phyloP scores from a whole-genome alignment of 441 rosid genomes.

The Gossypium gossypioides region DNA sequence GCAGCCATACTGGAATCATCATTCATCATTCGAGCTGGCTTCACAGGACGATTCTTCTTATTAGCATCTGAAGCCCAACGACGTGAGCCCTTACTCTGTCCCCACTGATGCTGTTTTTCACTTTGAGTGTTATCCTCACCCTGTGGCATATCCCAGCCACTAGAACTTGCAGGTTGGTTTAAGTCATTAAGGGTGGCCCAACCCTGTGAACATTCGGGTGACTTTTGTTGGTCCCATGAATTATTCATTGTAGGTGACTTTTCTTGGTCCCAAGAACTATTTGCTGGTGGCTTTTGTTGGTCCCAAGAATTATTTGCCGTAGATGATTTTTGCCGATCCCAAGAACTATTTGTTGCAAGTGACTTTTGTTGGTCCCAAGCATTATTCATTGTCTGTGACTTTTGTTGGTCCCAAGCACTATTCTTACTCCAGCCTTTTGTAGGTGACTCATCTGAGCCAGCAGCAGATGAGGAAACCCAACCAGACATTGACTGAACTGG shows the following conservation, averaged over 20 bases:
- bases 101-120: slow-evolving; percentile 33
- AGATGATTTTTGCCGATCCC: neutral
- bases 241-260: neutral
- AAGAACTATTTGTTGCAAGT: neutral
- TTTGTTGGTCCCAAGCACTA: neutral
- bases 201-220: neutral
- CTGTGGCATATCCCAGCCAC: slow-evolving; percentile 22
- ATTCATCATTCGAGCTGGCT: slow-evolving; percentile 27
- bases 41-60: slow-evolving; percentile 42
- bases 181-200: slow-evolving; percentile 7
- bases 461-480: slow-evolving; percentile 4
- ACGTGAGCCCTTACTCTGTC: slow-evolving; percentile 29
- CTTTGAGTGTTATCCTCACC: slow-evolving; percentile 23
- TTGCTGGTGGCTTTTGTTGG: neutral
- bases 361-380: slow-evolving; percentile 2
- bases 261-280: slow-evolving; percentile 1
- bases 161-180: neutral
- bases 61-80: slow-evolving; percentile 40
- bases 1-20: slow-evolving; percentile 22
- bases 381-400: neutral
- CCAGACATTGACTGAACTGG: neutral
- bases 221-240: slow-evolving; percentile 9
- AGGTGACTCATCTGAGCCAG: slow-evolving; percentile 2
- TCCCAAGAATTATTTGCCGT: neutral
- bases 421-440: neutral